These are phyloP conservation scores for Hanseniaspora uvarum DNA, from an alignment of 1,139 yeast genomes.

Conservation along the genomic window DNA sequence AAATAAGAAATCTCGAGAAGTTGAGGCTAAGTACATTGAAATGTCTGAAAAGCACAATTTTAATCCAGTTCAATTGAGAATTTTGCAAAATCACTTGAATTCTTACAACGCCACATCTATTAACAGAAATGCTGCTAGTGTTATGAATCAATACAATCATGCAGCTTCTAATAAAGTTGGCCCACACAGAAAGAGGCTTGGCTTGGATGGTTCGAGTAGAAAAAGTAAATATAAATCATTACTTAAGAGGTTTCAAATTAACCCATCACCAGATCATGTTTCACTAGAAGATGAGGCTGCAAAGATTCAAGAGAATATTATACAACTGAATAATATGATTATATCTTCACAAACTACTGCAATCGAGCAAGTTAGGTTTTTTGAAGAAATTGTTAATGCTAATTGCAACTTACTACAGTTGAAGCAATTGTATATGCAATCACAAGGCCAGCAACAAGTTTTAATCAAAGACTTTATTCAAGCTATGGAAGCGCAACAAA, in stretches of 20 bases:
- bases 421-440: slow-evolving; percentile 5
- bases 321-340: slow-evolving; percentile 11
- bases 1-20: slow-evolving; percentile 12
- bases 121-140: slow-evolving; percentile 10
- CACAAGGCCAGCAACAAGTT: slow-evolving; percentile 8
- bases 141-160: slow-evolving; percentile 9
- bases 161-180: background rate
- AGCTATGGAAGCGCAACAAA: slow-evolving; percentile 10
- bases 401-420: slow-evolving; percentile 6
- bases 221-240: slow-evolving; percentile 11
- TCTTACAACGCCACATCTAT: slow-evolving; percentile 11
- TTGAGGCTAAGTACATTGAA: slow-evolving; percentile 16
- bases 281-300: slow-evolving; percentile 12
- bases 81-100: slow-evolving; percentile 11
- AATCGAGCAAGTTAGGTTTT: slow-evolving; percentile 10
- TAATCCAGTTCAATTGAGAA: slow-evolving; percentile 16
- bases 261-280: background rate
- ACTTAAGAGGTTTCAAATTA: slow-evolving; percentile 9
- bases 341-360: slow-evolving; percentile 5
- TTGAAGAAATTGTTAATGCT: slow-evolving; percentile 9
- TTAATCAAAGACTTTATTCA: slow-evolving; percentile 6
- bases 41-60: slow-evolving; percentile 17
- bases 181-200: background rate
- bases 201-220: background rate
- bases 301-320: slow-evolving; percentile 11